A percentile compares a stretch with the other conserved stretches of the same genome.
phyloP scores from a whole-genome alignment of 352 stramenopile species.

The Pythium aquatile region DNA sequence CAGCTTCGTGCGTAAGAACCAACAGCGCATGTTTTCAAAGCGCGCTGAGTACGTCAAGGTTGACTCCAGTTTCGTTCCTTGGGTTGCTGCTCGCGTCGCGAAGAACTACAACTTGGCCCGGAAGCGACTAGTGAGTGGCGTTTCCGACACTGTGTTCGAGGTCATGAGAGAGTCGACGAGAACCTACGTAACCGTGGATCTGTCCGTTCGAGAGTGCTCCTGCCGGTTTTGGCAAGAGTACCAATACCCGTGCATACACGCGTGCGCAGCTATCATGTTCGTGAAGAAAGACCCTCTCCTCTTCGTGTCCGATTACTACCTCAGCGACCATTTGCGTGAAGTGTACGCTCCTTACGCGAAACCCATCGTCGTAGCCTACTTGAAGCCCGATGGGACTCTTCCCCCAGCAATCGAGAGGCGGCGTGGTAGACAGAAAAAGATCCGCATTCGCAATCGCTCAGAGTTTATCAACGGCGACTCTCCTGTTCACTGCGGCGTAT shows the following conservation, averaged over 20 bases:
- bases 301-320: conserved; percentile 21
- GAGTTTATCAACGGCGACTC: conserved; percentile 20
- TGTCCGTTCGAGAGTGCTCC: not conserved
- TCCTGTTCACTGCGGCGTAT: conserved; percentile 9
- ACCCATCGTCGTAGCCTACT: not conserved
- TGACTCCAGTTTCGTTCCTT: not conserved
- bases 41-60: conserved; percentile 2
- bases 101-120: not conserved
- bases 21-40: conserved; percentile 14
- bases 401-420: conserved; percentile 9
- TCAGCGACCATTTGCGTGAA: not conserved
- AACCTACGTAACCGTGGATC: conserved; percentile 5
- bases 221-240: conserved; percentile 21
- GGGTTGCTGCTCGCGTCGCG: conserved; percentile 2
- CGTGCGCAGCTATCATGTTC: conserved; percentile 16
- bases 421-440: conserved; percentile 1
- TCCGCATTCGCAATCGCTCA: conserved; percentile 10
- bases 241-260: conserved; percentile 22
- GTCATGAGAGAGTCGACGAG: not conserved
- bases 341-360: conserved; percentile 7
- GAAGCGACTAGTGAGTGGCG: conserved; percentile 2
- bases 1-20: conserved; percentile 15
- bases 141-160: conserved; percentile 12
- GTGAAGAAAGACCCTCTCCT: not conserved
- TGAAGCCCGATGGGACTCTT: conserved; percentile 8